Conservation (phyloP, 805 yeast genomes). For the Candida lessepsii region DNA sequence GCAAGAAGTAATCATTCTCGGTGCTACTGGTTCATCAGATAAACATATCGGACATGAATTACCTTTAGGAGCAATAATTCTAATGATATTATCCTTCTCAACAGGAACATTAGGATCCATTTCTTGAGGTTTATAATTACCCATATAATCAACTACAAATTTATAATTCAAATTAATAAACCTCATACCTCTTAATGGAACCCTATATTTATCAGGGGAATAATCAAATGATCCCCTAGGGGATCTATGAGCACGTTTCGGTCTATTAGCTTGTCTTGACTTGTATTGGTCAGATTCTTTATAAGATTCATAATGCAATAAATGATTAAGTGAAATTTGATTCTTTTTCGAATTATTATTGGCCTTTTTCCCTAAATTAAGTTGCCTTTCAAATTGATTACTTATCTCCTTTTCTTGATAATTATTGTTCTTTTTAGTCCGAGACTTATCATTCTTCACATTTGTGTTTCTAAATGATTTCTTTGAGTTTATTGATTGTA, state of each 20-base stretch:
- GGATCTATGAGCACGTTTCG: slow-evolving; percentile 5
- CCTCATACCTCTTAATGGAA: slow-evolving; percentile 60
- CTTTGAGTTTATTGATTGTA: not conserved
- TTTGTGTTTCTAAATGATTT: not conserved
- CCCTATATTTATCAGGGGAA: slow-evolving; percentile 20
- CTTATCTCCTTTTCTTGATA: slow-evolving; percentile 6
- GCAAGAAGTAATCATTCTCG: slow-evolving; percentile 86
- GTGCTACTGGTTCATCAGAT: slow-evolving; percentile 80
- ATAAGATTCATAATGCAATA: slow-evolving; percentile 54
- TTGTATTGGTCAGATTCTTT: slow-evolving; percentile 39
- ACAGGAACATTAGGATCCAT: slow-evolving; percentile 77
- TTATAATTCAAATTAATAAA: slow-evolving; percentile 83
- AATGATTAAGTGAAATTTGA: slow-evolving; percentile 48
- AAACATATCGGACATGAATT: slow-evolving; percentile 93
- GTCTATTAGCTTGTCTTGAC: slow-evolving; percentile 16
- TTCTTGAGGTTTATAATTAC: slow-evolving; percentile 55
- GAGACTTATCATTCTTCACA: not conserved
- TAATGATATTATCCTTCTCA: slow-evolving; percentile 55
- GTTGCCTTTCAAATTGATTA: slow-evolving; percentile 8
- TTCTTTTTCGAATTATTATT: slow-evolving; percentile 3
- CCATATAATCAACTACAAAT: slow-evolving; percentile 70
- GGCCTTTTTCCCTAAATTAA: slow-evolving; percentile 35
- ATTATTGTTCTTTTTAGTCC: not conserved
- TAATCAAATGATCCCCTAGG: slow-evolving; percentile 11
- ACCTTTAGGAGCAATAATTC: slow-evolving; percentile 74